Conservation (phyloP, 2,329 filamentous ascomycete genomes). For the Gremmenia infestans region DNA sequence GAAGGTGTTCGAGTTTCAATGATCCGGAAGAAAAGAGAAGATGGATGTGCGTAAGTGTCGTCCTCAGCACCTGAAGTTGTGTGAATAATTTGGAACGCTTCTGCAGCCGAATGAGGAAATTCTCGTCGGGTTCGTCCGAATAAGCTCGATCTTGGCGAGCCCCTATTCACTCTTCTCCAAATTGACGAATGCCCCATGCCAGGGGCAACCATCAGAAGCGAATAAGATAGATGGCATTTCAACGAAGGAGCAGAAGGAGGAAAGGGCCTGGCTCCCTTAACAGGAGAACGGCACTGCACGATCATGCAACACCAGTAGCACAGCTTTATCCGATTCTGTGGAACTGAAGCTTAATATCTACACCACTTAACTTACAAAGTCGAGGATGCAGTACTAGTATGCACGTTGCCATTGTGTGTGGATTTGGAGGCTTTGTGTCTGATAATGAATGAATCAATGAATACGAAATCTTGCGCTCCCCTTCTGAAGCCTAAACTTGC, state of each 20-base stretch:
- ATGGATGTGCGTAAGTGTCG: too few relatives aligned
- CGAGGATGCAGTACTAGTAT: neutral
- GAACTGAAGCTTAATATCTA: conserved; percentile 8
- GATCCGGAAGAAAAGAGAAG: too few relatives aligned
- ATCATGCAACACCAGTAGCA: conserved; percentile 8
- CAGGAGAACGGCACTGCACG: neutral
- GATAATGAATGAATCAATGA: neutral
- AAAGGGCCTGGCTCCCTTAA: neutral
- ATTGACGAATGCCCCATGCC: too few relatives aligned
- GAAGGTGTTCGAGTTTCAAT: too few relatives aligned
- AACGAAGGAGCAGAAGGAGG: neutral
- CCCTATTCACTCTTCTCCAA: too few relatives aligned
- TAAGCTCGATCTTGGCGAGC: too few relatives aligned
- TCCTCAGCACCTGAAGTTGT: too few relatives aligned
- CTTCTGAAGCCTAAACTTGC: too few relatives aligned
- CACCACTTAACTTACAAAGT: neutral
- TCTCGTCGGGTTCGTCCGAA: too few relatives aligned
- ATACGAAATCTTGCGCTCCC: too few relatives aligned
- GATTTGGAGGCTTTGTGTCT: neutral
- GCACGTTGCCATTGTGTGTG: conserved; percentile 2
- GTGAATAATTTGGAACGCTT: too few relatives aligned
- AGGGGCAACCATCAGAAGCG: neutral
- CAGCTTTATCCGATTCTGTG: conserved; percentile 14
- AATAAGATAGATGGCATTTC: neutral
- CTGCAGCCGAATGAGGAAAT: too few relatives aligned